Conservation (phyloP, 257 asterid species). For the Przewalskia tangutica region DNA sequence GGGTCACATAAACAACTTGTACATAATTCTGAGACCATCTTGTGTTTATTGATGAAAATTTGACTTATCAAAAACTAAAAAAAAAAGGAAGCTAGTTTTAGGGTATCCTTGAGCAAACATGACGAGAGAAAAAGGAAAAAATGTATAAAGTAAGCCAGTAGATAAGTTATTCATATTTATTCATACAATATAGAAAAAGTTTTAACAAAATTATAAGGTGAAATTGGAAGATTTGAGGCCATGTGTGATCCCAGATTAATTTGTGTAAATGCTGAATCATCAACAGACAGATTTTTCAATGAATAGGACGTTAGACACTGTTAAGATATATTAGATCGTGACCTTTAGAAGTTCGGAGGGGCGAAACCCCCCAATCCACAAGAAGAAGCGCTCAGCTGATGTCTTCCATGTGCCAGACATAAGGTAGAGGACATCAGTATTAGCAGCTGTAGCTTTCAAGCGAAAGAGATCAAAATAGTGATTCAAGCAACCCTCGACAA, state of each 20-base stretch:
- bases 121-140: background rate
- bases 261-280: background rate
- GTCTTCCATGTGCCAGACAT: conserved; percentile 89
- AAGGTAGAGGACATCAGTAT: conserved; percentile 63
- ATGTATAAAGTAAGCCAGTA: too few species aligned
- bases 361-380: conserved; percentile 91
- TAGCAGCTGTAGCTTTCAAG: conserved; percentile 77
- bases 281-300: background rate
- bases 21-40: background rate
- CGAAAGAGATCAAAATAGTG: conserved; percentile 68
- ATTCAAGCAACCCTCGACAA: conserved; percentile 48
- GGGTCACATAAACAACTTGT: background rate
- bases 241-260: background rate
- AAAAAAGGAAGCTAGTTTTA: background rate
- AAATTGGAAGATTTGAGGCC: background rate
- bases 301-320: background rate
- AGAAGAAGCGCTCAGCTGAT: conserved; percentile 75
- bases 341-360: conserved; percentile 90
- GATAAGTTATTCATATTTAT: background rate
- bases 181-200: background rate
- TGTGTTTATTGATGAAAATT: background rate
- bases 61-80: background rate
- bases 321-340: background rate
- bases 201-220: background rate
- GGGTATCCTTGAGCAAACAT: background rate